A percentile compares a stretch with the other conserved stretches of the same genome.
These are phyloP conservation scores for Termitomyces eurrhizus DNA, from an alignment of 768 basidiomycete genomes.

Conservation along the genomic window DNA sequence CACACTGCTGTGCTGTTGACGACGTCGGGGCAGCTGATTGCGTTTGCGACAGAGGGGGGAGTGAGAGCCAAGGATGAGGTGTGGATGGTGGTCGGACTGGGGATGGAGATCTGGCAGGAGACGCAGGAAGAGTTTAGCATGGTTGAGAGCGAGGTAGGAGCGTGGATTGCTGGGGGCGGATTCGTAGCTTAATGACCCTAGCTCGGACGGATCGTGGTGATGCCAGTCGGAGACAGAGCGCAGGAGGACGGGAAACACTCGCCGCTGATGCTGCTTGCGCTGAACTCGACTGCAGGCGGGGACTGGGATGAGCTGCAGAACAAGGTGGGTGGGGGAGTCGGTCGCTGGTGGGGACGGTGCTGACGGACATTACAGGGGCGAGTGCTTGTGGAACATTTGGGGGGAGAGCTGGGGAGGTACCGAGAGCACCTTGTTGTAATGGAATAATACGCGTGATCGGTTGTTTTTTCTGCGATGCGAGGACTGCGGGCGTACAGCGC, in stretches of 20 bases:
- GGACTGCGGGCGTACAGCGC: slow-evolving; percentile 30
- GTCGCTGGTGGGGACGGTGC: slow-evolving; percentile 5
- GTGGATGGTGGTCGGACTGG: slow-evolving; percentile 66
- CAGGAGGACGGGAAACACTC: slow-evolving; percentile 23
- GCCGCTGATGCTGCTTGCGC: slow-evolving; percentile 67
- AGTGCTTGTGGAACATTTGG: slow-evolving; percentile 39
- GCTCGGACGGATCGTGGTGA: slow-evolving; percentile 69
- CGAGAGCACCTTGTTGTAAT: slow-evolving; percentile 30
- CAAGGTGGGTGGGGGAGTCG: slow-evolving; percentile 51
- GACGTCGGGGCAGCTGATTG: slow-evolving; percentile 70
- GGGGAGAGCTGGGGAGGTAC: slow-evolving; percentile 39
- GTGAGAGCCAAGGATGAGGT: slow-evolving; percentile 65
- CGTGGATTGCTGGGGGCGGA: not conserved
- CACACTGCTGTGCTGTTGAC: slow-evolving; percentile 74
- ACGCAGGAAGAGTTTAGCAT: slow-evolving; percentile 63
- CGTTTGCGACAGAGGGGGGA: slow-evolving; percentile 51
- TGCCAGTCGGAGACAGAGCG: slow-evolving; percentile 50
- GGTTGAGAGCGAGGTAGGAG: slow-evolving; percentile 70
- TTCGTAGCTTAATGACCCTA: slow-evolving; percentile 18
- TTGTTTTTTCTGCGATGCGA: slow-evolving; percentile 1
- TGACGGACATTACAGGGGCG: slow-evolving; percentile 30
- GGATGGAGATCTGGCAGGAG: slow-evolving; percentile 77
- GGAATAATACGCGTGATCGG: no score
- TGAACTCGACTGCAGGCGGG: slow-evolving; percentile 56
- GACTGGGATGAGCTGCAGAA: slow-evolving; percentile 64